Conservation (phyloP, 1,139 yeast genomes). For the Taiozyma sp. region DNA sequence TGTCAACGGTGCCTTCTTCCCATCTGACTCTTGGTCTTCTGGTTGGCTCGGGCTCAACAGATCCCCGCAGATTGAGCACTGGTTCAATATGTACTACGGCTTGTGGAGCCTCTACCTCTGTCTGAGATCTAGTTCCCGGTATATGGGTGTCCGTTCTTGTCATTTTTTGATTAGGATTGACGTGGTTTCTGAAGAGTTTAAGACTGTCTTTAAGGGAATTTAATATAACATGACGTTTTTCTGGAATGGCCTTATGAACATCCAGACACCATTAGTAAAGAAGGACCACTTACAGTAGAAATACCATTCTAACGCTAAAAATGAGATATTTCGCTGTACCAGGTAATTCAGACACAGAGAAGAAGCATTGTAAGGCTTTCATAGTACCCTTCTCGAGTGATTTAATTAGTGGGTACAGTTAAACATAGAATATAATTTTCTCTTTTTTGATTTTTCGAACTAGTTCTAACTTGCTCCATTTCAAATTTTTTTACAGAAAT, state of each 20-base stretch:
- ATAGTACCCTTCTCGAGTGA: no score
- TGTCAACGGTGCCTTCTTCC: constrained; percentile 84
- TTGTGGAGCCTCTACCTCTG: not conserved
- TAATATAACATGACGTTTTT: not conserved
- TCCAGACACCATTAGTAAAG: not conserved
- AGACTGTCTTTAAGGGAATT: not conserved
- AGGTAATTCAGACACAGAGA: no score
- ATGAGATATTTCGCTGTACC: no score
- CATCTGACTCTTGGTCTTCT: constrained; percentile 59
- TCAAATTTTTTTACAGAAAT: no score
- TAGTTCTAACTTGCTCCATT: no score
- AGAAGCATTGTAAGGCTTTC: no score
- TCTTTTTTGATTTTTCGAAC: no score
- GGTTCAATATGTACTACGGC: not conserved
- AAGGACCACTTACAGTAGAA: no score
- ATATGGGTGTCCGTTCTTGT: not conserved
- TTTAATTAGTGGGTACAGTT: no score
- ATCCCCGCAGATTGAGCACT: constrained; percentile 13
- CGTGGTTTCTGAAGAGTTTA: not conserved
- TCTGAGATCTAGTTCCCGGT: not conserved
- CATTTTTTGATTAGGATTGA: not conserved
- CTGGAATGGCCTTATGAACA: not conserved
- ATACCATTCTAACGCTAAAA: no score
- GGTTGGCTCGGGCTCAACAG: constrained; percentile 13
- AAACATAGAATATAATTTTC: no score